Percentiles rank a stretch among this genome's conserved stretches.
Evolutionary conservation across 164 flowering plant species (phyloP).

Genomic region (Chimonanthus praecox): DNA sequence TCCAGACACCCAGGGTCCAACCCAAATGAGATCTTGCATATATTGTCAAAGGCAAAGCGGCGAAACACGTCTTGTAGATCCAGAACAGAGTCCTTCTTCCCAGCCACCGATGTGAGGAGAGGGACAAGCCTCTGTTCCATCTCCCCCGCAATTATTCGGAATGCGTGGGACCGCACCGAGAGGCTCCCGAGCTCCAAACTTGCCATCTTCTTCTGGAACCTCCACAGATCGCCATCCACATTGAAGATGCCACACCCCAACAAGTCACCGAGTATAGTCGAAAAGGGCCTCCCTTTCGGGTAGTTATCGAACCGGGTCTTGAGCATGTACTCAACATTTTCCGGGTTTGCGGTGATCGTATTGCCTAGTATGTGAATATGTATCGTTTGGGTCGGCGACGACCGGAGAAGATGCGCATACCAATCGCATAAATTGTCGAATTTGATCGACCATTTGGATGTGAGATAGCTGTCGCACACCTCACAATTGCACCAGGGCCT

Average conservation of each 20-base stretch:
- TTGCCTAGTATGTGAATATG: slow-evolving; percentile 59
- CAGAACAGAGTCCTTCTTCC: too few relatives aligned
- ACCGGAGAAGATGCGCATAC: slow-evolving; percentile 48
- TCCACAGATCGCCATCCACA: slow-evolving; percentile 69
- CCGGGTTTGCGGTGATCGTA: slow-evolving; percentile 67
- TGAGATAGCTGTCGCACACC: slow-evolving; percentile 35
- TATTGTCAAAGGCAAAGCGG: slow-evolving; percentile 46
- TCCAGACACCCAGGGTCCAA: slow-evolving; percentile 40
- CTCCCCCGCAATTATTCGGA: slow-evolving; percentile 11
- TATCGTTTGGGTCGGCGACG: slow-evolving; percentile 52
- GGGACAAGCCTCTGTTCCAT: slow-evolving; percentile 30
- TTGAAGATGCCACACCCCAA: slow-evolving; percentile 84
- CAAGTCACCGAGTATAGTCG: slow-evolving; percentile 54
- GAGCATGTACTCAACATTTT: slow-evolving; percentile 68
- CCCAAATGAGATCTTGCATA: slow-evolving; percentile 51
- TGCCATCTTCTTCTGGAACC: slow-evolving; percentile 59
- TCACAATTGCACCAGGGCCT: slow-evolving; percentile 50
- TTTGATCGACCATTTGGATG: slow-evolving; percentile 35
- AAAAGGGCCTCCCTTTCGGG: slow-evolving; percentile 72
- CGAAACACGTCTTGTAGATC: slow-evolving; percentile 31
- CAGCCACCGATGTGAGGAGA: slow-evolving; percentile 18
- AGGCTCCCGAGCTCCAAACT: slow-evolving; percentile 50
- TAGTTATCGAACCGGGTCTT: slow-evolving; percentile 67
- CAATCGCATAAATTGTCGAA: slow-evolving; percentile 59
- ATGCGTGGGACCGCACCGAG: slow-evolving; percentile 37